Evolutionary conservation across 2,329 filamentous ascomycete species (phyloP).

Genomic region (Trichoderma sp.): DNA sequence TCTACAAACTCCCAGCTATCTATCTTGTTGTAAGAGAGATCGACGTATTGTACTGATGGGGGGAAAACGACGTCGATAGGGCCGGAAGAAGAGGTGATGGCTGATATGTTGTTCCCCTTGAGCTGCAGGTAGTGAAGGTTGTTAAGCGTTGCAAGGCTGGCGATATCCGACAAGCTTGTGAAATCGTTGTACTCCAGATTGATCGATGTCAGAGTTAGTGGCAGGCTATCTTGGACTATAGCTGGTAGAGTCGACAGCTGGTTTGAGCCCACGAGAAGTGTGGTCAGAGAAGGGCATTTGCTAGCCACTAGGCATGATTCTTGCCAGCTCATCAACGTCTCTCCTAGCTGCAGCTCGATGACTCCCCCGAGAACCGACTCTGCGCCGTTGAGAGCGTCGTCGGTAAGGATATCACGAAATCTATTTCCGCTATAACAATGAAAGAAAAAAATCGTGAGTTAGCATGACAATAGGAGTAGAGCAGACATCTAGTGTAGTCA

Average conservation of each 20-base stretch:
- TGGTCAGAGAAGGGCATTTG: slow-evolving; percentile 51
- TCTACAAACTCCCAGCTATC: slow-evolving; percentile 72
- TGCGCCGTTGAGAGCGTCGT: slow-evolving; percentile 32
- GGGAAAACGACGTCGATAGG: slow-evolving; percentile 47
- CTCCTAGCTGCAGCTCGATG: slow-evolving; percentile 61
- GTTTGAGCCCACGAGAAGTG: slow-evolving; percentile 56
- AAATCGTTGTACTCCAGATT: slow-evolving; percentile 73
- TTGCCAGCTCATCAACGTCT: slow-evolving; percentile 64
- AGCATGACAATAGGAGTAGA: background rate
- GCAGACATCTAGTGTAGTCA: background rate
- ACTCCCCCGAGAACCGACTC: slow-evolving; percentile 48
- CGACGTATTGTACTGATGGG: slow-evolving; percentile 58
- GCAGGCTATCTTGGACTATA: slow-evolving; percentile 39
- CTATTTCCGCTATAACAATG: slow-evolving; percentile 64
- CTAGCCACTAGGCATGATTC: slow-evolving; percentile 55
- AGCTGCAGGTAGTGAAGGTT: slow-evolving; percentile 62
- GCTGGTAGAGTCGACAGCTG: slow-evolving; percentile 51
- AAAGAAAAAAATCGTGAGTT: background rate
- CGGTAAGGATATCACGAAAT: slow-evolving; percentile 46
- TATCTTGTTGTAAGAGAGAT: slow-evolving; percentile 70
- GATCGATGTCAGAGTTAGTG: slow-evolving; percentile 56
- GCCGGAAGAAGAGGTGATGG: slow-evolving; percentile 32
- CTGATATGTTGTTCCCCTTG: slow-evolving; percentile 70
- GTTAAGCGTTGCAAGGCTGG: slow-evolving; percentile 48
- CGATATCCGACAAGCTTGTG: slow-evolving; percentile 54